Percentiles rank a stretch among this genome's conserved stretches.
Evolutionary conservation across 352 stramenopile species (phyloP).

Genomic region (Pythium myriotylum): DNA sequence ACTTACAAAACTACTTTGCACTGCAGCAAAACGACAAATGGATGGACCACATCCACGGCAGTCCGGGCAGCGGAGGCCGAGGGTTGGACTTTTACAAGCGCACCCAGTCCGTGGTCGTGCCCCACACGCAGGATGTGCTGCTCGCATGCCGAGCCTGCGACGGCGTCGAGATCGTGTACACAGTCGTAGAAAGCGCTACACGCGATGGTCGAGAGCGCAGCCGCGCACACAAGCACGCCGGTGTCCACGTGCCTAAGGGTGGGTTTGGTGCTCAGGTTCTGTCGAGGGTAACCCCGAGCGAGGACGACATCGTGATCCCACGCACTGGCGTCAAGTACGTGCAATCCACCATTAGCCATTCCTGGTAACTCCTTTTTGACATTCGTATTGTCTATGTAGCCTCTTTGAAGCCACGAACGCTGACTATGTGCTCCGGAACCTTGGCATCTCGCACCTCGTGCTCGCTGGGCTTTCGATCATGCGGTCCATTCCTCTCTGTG

Average conservation of each 20-base stretch:
- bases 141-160: conserved; percentile 50
- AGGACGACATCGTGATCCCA: conserved; percentile 83
- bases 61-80: neutral
- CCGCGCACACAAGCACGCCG: conserved; percentile 86
- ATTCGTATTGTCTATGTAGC: conserved; percentile 28
- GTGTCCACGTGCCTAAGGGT: conserved; percentile 71
- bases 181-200: conserved; percentile 87
- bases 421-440: conserved; percentile 89
- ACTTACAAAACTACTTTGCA: conserved; percentile 75
- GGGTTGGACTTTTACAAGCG: conserved; percentile 46
- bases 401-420: conserved; percentile 89
- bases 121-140: conserved; percentile 63
- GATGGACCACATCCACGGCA: conserved; percentile 19
- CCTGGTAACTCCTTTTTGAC: no score
- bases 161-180: conserved; percentile 88
- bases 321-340: conserved; percentile 79
- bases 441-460: conserved; percentile 85
- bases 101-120: conserved; percentile 53
- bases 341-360: neutral
- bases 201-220: conserved; percentile 82
- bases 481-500: conserved; percentile 75
- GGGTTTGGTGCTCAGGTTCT: conserved; percentile 74
- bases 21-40: conserved; percentile 34
- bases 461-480: conserved; percentile 84
- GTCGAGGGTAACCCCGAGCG: conserved; percentile 42